phyloP scores from a whole-genome alignment of 441 rosid genomes.

The Croton setiger region DNA sequence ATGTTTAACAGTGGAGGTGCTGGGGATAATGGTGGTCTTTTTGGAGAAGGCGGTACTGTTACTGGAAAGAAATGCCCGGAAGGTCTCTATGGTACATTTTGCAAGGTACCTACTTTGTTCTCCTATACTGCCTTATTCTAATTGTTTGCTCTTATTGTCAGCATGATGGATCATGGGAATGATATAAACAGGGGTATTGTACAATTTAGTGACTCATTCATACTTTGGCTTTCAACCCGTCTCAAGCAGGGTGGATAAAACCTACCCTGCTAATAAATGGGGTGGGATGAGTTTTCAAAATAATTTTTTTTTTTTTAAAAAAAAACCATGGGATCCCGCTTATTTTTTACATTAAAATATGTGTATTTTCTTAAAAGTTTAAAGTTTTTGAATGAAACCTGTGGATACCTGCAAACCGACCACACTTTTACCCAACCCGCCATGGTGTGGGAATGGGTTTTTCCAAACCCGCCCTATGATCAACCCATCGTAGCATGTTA shows the following conservation, averaged over 20 bases:
- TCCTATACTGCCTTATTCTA: neutral
- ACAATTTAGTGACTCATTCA: neutral
- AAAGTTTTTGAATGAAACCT: too few species aligned
- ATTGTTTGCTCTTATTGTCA: constrained; percentile 7
- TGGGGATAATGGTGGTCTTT: constrained; percentile 73
- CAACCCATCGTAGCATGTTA: neutral
- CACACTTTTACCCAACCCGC: too few species aligned
- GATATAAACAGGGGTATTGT: neutral
- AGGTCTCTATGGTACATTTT: constrained; percentile 95
- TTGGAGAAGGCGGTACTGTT: constrained; percentile 80
- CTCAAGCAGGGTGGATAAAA: too few species aligned
- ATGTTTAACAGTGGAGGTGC: constrained; percentile 84
- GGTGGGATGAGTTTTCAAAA: too few species aligned
- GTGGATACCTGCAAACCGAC: too few species aligned
- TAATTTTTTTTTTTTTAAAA: too few species aligned
- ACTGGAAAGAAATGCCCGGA: constrained; percentile 90
- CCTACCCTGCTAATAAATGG: too few species aligned
- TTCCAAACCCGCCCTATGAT: too few species aligned
- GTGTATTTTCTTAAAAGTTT: too few species aligned
- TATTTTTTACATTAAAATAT: too few species aligned
- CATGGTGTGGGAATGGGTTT: too few species aligned
- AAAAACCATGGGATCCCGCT: too few species aligned
- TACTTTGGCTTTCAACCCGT: neutral
- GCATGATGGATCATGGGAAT: neutral
- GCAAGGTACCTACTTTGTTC: constrained; percentile 49